These are phyloP conservation scores for Zangia roseola DNA, from an alignment of 768 basidiomycete species.

Conservation along the genomic window DNA sequence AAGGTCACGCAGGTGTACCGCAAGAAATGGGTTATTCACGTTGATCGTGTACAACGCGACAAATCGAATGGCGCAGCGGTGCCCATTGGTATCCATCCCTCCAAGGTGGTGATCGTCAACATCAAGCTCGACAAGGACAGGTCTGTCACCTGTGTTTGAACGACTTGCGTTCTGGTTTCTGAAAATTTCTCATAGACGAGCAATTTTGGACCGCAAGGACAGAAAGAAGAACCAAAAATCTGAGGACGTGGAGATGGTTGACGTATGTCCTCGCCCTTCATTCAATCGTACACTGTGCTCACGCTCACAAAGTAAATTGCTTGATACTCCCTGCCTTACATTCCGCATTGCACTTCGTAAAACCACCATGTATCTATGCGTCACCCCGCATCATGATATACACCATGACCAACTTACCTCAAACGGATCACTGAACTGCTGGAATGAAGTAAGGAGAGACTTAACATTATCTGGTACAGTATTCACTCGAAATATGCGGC, in stretches of 20 bases:
- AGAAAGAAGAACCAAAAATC: conserved; percentile 58
- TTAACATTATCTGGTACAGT: conserved; percentile 13
- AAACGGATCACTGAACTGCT: neutral
- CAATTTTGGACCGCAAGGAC: conserved; percentile 86
- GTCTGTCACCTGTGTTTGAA: conserved; percentile 35
- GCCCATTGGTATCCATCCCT: conserved; percentile 94
- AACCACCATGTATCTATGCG: conserved; percentile 71
- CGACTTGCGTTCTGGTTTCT: neutral
- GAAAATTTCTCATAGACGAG: conserved; percentile 49
- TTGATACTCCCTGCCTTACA: conserved; percentile 9
- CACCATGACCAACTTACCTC: conserved; percentile 37
- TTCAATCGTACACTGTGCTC: conserved; percentile 11
- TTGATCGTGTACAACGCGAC: conserved; percentile 96
- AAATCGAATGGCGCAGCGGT: conserved; percentile 95
- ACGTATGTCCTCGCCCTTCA: conserved; percentile 50
- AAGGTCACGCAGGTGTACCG: conserved; percentile 98
- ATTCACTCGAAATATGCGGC: neutral
- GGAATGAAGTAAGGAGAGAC: conserved; percentile 8
- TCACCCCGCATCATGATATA: conserved; percentile 51
- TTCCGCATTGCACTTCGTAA: conserved; percentile 35
- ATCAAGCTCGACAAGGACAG: conserved; percentile 93
- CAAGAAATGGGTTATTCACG: conserved; percentile 98
- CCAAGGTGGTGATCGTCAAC: conserved; percentile 91
- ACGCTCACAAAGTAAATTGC: conserved; percentile 24
- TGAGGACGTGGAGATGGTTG: conserved; percentile 76